A percentile compares a stretch with the other conserved stretches of the same genome.
Conservation (phyloP, 306 rosid genomes). For the Malus domestica region DNA sequence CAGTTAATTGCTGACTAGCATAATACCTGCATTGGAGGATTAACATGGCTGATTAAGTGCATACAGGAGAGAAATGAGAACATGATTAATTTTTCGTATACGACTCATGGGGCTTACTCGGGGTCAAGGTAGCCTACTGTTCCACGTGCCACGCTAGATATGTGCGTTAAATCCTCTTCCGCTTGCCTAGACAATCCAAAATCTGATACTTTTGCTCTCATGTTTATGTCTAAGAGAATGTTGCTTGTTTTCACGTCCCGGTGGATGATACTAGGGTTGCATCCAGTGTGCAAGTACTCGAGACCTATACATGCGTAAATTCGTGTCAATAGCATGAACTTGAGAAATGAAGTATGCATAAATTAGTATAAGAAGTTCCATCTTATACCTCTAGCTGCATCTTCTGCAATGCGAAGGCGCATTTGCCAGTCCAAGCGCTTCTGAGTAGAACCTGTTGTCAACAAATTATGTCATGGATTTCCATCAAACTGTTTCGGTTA, state of each 20-base stretch:
- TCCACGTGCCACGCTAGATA: conserved; percentile 91
- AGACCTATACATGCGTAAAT: conserved; percentile 53
- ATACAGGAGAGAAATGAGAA: conserved; percentile 10
- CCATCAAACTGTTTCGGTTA: neutral
- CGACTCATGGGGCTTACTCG: conserved; percentile 52
- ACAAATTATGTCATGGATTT: conserved; percentile 7
- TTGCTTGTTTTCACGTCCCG: conserved; percentile 93
- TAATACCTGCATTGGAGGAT: conserved; percentile 55
- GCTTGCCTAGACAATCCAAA: conserved; percentile 90
- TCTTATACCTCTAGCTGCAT: conserved; percentile 77
- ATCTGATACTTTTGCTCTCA: conserved; percentile 96
- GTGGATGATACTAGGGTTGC: conserved; percentile 96
- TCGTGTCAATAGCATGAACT: conserved; percentile 15
- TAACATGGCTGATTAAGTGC: conserved; percentile 9
- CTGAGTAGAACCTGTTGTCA: conserved; percentile 50
- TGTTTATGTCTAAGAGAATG: conserved; percentile 83
- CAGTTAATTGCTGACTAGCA: conserved; percentile 86
- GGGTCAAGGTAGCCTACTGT: conserved; percentile 96
- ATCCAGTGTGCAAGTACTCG: conserved; percentile 92
- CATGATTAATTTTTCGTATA: conserved; percentile 2
- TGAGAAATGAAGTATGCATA: conserved; percentile 9
- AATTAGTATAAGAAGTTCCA: conserved; percentile 11
- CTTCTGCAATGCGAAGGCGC: conserved; percentile 90
- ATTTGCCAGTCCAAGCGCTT: conserved; percentile 67
- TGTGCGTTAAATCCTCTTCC: conserved; percentile 89